Base-by-base conservation (phyloP, 805 yeast species). In the Sugiyamaella chiloensis region DNA sequence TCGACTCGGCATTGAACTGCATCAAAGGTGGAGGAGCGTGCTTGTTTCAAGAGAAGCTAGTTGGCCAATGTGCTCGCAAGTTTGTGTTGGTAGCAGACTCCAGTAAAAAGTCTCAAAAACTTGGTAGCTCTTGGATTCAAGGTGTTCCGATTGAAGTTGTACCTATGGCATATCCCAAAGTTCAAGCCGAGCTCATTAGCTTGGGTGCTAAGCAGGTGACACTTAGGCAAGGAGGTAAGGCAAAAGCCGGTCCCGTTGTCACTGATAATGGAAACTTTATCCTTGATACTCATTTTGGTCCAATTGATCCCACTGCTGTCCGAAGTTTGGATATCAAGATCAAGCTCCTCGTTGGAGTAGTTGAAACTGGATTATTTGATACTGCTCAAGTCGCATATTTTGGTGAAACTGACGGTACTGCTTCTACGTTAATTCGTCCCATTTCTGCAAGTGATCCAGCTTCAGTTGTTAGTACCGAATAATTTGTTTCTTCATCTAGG, bases 11-110 rank as follows among this genome's bases (percentile, higher is more conserved):
- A 17, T 74, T 93, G 58, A 87, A 89, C 63, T 81, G 90, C 60
- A 93, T 93, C 65, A 93, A 93, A 69, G 99, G 99, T 56, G 99
- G 99, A 42, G 99, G 99, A 35, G 99, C 97, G 1, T 93, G 99
- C 67, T 73, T 89, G 53, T 84, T 93, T 70, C 99, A 91, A 70
- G 99, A 93, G 66, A 93, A 93, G 69, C 74, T 93, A 46, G 96
- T 93, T 11, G 96, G 96, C 14, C 76, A 79, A 48, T 80, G 87
- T 52, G 81, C 96, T 2, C 71, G 77, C 50, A 78, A 76, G 58
- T 89, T 91, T 61, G 73, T 93, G 23, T 75, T 91, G 17, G 97
- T 93, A 44, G 99, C 98, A 1, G 99, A 93, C 67, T 84, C 80
- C 64, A 75, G 96, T 61, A 93, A 93, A 70, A 83, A 80, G 61